A percentile compares a stretch with the other conserved stretches of the same genome.
Conservation (phyloP, 805 yeast species). For the Metahyphopichia silvanorum region DNA sequence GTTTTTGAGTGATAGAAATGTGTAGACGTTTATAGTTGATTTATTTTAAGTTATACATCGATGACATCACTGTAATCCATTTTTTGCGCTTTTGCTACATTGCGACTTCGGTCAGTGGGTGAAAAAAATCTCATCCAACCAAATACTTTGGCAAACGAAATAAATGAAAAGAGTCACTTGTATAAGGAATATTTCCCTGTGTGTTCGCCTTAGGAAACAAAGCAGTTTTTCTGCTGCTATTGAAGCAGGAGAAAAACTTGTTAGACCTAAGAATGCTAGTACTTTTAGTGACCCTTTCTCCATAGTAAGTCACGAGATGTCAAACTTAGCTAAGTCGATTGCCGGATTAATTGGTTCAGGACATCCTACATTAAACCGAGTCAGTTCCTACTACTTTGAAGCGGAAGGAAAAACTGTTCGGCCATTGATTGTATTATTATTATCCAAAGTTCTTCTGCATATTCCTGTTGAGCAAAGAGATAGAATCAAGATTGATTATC, state of each 20-base stretch:
- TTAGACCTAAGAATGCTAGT: conserved; percentile 51
- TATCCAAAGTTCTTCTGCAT: conserved; percentile 74
- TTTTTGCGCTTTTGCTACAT: too few species aligned
- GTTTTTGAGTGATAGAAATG: too few species aligned
- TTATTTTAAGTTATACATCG: too few species aligned
- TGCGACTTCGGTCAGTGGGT: too few species aligned
- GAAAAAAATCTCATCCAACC: too few species aligned
- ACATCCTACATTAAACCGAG: conserved; percentile 88
- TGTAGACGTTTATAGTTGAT: too few species aligned
- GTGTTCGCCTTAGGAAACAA: too few species aligned
- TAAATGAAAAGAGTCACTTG: too few species aligned
- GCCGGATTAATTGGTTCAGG: conserved; percentile 87
- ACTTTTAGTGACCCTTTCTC: conserved; percentile 79
- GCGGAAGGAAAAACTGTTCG: conserved; percentile 95
- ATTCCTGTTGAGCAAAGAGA: conserved; percentile 71
- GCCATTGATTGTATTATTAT: conserved; percentile 80
- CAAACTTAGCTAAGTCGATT: conserved; percentile 79
- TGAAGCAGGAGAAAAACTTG: conserved; percentile 69
- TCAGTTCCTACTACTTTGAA: conserved; percentile 92
- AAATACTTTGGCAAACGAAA: too few species aligned
- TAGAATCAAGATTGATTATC: conserved; percentile 56
- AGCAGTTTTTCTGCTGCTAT: conserved; percentile 58
- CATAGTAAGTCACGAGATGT: conserved; percentile 91
- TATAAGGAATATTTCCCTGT: too few species aligned
- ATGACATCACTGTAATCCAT: too few species aligned